Conservation (phyloP, 768 basidiomycete genomes). For the Pisolithus microcarpus region DNA sequence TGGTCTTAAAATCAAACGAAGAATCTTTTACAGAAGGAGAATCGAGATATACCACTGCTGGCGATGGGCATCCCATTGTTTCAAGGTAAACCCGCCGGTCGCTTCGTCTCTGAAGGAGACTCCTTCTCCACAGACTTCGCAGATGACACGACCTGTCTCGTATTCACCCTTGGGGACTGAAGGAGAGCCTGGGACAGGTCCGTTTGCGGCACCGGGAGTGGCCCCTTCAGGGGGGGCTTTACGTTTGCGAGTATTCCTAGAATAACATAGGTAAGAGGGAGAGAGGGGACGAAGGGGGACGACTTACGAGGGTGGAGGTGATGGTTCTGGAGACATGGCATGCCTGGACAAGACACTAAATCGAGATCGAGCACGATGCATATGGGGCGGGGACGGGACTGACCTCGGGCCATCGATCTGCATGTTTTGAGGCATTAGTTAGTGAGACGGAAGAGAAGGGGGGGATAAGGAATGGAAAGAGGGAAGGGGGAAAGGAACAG, state of each 20-base stretch:
- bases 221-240: slow-evolving; percentile 28
- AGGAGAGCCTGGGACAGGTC: slow-evolving; percentile 6
- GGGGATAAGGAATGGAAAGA: slow-evolving; percentile 2
- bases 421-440: slow-evolving; percentile 14
- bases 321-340: slow-evolving; percentile 11
- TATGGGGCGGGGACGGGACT: not conserved
- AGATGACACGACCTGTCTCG: slow-evolving; percentile 57
- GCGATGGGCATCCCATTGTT: slow-evolving; percentile 66
- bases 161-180: slow-evolving; percentile 44
- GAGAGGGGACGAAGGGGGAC: slow-evolving; percentile 11
- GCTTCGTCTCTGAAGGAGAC: slow-evolving; percentile 63
- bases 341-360: slow-evolving; percentile 6
- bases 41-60: slow-evolving; percentile 43
- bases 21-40: not conserved
- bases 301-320: slow-evolving; percentile 16
- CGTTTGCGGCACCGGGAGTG: slow-evolving; percentile 11
- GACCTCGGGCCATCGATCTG: slow-evolving; percentile 14
- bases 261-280: slow-evolving; percentile 3
- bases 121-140: slow-evolving; percentile 53
- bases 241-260: slow-evolving; percentile 35
- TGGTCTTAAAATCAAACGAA: slow-evolving; percentile 4
- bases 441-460: slow-evolving; percentile 1
- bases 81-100: slow-evolving; percentile 56
- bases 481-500: slow-evolving; percentile 12
- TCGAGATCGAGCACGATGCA: slow-evolving; percentile 12